These are phyloP conservation scores for Tricholoma matsutake DNA, from an alignment of 768 basidiomycete genomes.

Conservation along the genomic window DNA sequence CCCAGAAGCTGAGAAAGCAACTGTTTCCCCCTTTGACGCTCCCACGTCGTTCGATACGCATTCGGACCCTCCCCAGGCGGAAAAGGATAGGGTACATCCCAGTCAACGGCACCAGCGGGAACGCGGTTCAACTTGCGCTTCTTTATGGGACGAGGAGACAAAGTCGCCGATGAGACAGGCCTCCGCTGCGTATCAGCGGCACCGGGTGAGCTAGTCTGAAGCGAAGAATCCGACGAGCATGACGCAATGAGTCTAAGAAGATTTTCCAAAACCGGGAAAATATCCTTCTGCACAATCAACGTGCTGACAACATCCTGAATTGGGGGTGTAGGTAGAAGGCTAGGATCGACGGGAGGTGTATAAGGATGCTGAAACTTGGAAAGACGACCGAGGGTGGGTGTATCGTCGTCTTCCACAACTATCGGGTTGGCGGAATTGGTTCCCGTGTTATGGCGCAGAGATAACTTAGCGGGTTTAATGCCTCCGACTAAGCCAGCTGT, in stretches of 20 bases:
- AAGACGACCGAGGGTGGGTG: conserved; percentile 25
- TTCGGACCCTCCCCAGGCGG: conserved; percentile 65
- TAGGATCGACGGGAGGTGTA: conserved; percentile 34
- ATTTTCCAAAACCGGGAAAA: conserved; percentile 62
- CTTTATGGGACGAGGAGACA: conserved; percentile 38
- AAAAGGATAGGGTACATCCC: conserved; percentile 85
- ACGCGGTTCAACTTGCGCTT: conserved; percentile 63
- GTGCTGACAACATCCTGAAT: conserved; percentile 58
- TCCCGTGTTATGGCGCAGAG: conserved; percentile 44
- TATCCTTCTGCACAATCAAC: conserved; percentile 60
- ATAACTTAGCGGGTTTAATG: conserved; percentile 55
- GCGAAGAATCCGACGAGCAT: conserved; percentile 20
- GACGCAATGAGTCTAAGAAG: conserved; percentile 55
- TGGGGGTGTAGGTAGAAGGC: conserved; percentile 45
- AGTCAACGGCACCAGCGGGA: conserved; percentile 77
- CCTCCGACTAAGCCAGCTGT: conserved; percentile 68
- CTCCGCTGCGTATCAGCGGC: neutral
- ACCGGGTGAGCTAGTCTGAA: conserved; percentile 9
- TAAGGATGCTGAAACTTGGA: conserved; percentile 17
- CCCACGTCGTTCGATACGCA: conserved; percentile 64
- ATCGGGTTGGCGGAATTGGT: conserved; percentile 63
- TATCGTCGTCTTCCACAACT: conserved; percentile 54
- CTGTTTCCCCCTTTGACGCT: conserved; percentile 57
- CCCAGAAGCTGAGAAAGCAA: conserved; percentile 58
- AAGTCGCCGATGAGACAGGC: conserved; percentile 3